Percentiles rank a stretch among this genome's conserved stretches.
Evolutionary conservation across 2,329 filamentous ascomycete genomes (phyloP).

Genomic region (Fusarium nisikadoi): DNA sequence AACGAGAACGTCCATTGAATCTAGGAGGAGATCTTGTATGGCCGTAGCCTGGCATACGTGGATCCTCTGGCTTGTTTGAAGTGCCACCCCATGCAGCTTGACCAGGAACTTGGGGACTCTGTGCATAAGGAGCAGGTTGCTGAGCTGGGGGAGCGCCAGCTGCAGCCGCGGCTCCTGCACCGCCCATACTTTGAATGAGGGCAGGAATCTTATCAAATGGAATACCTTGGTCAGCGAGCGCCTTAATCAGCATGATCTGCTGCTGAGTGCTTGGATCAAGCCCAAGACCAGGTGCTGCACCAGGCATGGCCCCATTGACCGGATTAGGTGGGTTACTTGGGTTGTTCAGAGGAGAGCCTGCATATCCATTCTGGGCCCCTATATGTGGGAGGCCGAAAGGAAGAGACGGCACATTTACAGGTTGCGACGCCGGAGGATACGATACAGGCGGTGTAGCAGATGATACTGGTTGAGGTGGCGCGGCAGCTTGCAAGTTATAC

Average conservation of each 20-base stretch:
- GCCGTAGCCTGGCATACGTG: conserved; percentile 68
- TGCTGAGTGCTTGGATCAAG: conserved; percentile 70
- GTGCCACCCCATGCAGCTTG: conserved; percentile 49
- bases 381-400: conserved; percentile 53
- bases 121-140: conserved; percentile 52
- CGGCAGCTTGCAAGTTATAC: conserved; percentile 50
- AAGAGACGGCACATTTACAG: conserved; percentile 68
- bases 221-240: conserved; percentile 78
- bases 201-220: conserved; percentile 79
- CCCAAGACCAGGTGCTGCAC: conserved; percentile 47
- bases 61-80: conserved; percentile 51
- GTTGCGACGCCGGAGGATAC: conserved; percentile 60
- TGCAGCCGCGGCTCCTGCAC: conserved; percentile 47
- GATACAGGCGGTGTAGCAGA: conserved; percentile 47
- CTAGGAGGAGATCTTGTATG: conserved; percentile 71
- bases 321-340: conserved; percentile 46
- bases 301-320: conserved; percentile 49
- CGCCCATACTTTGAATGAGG: conserved; percentile 64
- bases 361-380: conserved; percentile 50
- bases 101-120: conserved; percentile 54
- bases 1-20: conserved; percentile 73
- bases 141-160: conserved; percentile 45
- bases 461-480: conserved; percentile 47
- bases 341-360: conserved; percentile 42
- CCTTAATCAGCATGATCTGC: conserved; percentile 79